Conservation (phyloP, 495 filamentous ascomycete species). For the Penicillium subrubescens region DNA sequence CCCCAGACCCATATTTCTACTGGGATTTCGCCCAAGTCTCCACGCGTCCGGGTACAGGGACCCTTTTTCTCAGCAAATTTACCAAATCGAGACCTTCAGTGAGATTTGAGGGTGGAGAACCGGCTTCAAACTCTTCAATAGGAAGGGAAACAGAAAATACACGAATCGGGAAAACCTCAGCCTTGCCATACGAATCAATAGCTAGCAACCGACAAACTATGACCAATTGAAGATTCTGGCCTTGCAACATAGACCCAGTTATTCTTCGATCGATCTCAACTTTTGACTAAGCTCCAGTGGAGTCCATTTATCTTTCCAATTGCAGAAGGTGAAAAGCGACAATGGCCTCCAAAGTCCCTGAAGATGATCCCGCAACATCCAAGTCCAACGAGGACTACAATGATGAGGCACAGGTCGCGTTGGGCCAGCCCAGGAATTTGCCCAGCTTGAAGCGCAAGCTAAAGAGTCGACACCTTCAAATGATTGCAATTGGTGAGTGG, state of each 20-base stretch:
- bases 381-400: not conserved
- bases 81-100: not conserved
- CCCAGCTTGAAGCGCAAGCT: slow-evolving; percentile 48
- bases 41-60: not conserved
- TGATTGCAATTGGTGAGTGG: slow-evolving; percentile 55
- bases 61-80: not conserved
- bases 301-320: not conserved
- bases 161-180: not conserved
- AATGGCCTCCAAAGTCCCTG: not conserved
- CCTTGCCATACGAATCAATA: not conserved
- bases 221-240: not conserved
- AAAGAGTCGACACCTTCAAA: slow-evolving; percentile 61
- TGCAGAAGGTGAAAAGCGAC: not conserved
- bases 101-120: not conserved
- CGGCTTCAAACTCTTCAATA: not conserved
- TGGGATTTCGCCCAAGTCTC: not conserved
- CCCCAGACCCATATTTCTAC: not conserved
- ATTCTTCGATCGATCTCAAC: not conserved
- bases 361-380: not conserved
- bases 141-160: not conserved
- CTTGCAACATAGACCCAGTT: not conserved
- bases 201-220: not conserved
- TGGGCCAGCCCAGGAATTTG: slow-evolving; percentile 10
- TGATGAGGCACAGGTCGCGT: not conserved
- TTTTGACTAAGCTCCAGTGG: not conserved